These are phyloP conservation scores for Geranium incanum DNA, from an alignment of 441 rosid species.

Conservation along the genomic window DNA sequence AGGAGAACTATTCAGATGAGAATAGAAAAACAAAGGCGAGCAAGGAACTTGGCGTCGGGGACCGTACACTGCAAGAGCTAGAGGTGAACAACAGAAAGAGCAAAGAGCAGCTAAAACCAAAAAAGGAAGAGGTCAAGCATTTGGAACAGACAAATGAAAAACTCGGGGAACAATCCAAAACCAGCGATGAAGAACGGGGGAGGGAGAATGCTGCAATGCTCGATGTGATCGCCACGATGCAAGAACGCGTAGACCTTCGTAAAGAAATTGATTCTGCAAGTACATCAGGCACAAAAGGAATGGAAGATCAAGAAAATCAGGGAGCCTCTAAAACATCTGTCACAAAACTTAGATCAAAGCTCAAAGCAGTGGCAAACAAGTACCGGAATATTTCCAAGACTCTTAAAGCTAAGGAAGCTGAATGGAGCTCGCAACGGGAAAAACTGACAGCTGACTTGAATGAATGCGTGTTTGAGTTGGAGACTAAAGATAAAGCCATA, in stretches of 20 bases:
- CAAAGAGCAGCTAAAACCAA: constrained; percentile 75
- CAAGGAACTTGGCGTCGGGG: constrained; percentile 49
- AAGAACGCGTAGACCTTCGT: constrained; percentile 9
- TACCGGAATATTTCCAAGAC: constrained; percentile 53
- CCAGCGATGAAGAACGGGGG: constrained; percentile 60
- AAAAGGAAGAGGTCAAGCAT: constrained; percentile 84
- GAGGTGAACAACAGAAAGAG: constrained; percentile 54
- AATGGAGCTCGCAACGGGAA: constrained; percentile 51
- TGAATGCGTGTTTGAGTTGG: constrained; percentile 35
- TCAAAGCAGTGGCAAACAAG: constrained; percentile 54
- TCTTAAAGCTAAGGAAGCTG: constrained; percentile 66
- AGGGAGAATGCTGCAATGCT: constrained; percentile 46
- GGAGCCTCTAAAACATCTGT: constrained; percentile 54
- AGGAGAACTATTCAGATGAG: constrained; percentile 19
- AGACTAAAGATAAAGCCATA: constrained; percentile 36
- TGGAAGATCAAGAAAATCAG: constrained; percentile 59
- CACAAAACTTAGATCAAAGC: constrained; percentile 51
- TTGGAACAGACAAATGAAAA: constrained; percentile 80
- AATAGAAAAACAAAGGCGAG: constrained; percentile 38
- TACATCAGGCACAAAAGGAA: constrained; percentile 34
- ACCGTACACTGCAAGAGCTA: constrained; percentile 37
- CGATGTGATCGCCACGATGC: constrained; percentile 55
- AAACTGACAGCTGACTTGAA: constrained; percentile 44
- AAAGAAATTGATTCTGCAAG: neutral
- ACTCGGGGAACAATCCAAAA: constrained; percentile 39